These are phyloP conservation scores for Pascua sp. DNA, from an alignment of 1,284 basidiomycete species.

Conservation along the genomic window DNA sequence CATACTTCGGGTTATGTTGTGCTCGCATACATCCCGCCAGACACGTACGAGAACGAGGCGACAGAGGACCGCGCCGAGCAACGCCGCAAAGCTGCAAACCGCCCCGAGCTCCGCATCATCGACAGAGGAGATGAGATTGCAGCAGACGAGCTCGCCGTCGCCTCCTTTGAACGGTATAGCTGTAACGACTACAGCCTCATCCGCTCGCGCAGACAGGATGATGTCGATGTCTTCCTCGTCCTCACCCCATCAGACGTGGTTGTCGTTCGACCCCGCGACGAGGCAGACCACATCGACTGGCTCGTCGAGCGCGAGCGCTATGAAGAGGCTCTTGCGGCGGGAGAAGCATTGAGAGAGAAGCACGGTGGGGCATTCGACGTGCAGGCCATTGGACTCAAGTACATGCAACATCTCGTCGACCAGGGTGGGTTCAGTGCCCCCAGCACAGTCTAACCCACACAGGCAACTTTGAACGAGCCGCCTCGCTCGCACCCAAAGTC, in stretches of 20 bases:
- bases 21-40: conserved; percentile 64
- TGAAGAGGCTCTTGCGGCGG: conserved; percentile 79
- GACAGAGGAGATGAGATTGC: conserved; percentile 87
- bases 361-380: conserved; percentile 58
- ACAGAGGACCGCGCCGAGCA: conserved; percentile 68
- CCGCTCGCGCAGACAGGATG: conserved; percentile 39
- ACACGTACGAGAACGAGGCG: conserved; percentile 58
- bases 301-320: conserved; percentile 80
- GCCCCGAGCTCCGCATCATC: conserved; percentile 90
- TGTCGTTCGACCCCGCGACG: conserved; percentile 77
- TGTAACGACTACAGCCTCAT: conserved; percentile 88
- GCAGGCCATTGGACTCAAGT: conserved; percentile 73
- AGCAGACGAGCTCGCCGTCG: conserved; percentile 76
- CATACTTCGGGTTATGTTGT: conserved; percentile 66
- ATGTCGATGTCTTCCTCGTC: conserved; percentile 59
- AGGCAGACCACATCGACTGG: conserved; percentile 88
- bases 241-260: conserved; percentile 86
- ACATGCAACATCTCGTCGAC: conserved; percentile 72
- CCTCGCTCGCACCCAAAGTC: conserved; percentile 79
- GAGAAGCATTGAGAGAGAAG: conserved; percentile 61
- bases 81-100: conserved; percentile 73
- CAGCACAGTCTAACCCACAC: conserved; percentile 7
- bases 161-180: conserved; percentile 74
- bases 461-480: conserved; percentile 81
- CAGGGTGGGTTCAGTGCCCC: conserved; percentile 57